Evolutionary conservation across 805 yeast species (phyloP), one percentile per base, ranked within the genome.

Genomic region (Ogataea ramenticola): DNA sequence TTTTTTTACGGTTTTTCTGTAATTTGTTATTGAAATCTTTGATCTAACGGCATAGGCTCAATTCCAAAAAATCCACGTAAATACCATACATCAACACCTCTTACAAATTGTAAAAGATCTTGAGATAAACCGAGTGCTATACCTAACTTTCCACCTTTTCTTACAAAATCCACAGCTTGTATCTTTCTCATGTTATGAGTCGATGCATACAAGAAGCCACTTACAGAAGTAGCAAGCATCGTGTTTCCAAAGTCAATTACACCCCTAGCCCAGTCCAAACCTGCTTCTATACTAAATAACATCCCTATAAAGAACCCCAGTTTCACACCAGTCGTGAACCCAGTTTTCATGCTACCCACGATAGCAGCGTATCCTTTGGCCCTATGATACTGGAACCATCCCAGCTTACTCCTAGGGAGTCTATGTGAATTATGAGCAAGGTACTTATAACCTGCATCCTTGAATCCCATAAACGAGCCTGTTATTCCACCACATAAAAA

Each of bases 341-440:
- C 89, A 8, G 51, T 43, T 17, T 64, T 65, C 49, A 77, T 62
- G 1, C 86, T 86, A 24, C 68, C 67, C 45, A 74, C 68, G 31
- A 83, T 61, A 62, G 86, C 77, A 27, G 82, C 84, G 60, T 85
- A 84, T 61, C 85, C 83, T 65, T 86, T 87, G 49, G 87, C 72
- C 62, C 84, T 86, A 62, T 87, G 93, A 62, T 87, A 87, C 58
- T 82, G 83, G 56, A 83, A 87, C 96, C 96, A 87, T 0, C 91
- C 93, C 19, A 87, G 89, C 43, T 78, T 82, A 0, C 82, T 78
- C 20, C 62, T 70, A 8, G 96, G 96, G 45, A 88, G 64, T 42
- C 96, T 60, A 57, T 87, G 96, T 14, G 93, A 83, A 55, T 87
- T 87, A 51, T 85, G 86, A 2, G 90, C 88, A 39, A 87, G 66